phyloP scores from a whole-genome alignment of 805 yeast species.

The Lipomyces yamadae region DNA sequence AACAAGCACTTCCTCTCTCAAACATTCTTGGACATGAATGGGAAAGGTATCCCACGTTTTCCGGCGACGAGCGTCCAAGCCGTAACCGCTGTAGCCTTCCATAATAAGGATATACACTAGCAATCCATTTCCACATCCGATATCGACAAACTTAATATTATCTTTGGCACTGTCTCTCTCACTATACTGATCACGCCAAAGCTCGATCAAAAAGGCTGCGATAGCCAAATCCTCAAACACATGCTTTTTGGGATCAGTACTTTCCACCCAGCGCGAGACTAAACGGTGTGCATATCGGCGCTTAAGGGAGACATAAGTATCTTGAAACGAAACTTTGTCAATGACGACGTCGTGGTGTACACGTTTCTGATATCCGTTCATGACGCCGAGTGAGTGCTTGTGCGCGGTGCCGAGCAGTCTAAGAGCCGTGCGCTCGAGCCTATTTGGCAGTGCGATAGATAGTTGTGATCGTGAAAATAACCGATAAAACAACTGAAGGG shows the following conservation, averaged over 20 bases:
- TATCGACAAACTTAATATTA: slow-evolving; percentile 64
- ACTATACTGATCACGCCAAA: slow-evolving; percentile 73
- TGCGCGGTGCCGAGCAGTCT: slow-evolving; percentile 76
- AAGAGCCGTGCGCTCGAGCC: slow-evolving; percentile 81
- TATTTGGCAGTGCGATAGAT: slow-evolving; percentile 45
- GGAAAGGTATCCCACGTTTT: slow-evolving; percentile 88
- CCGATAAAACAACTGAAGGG: slow-evolving; percentile 21
- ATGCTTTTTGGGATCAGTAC: slow-evolving; percentile 92
- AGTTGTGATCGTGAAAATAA: background rate
- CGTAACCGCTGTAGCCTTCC: slow-evolving; percentile 84
- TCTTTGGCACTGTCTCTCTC: background rate
- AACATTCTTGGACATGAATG: slow-evolving; percentile 56
- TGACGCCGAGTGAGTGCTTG: slow-evolving; percentile 83
- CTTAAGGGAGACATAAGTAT: slow-evolving; percentile 76
- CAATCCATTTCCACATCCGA: slow-evolving; percentile 95
- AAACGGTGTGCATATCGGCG: slow-evolving; percentile 76
- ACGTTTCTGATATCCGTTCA: slow-evolving; percentile 82
- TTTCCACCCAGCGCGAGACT: slow-evolving; percentile 87
- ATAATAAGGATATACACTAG: slow-evolving; percentile 70
- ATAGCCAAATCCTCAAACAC: slow-evolving; percentile 96
- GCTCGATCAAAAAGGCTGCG: slow-evolving; percentile 88
- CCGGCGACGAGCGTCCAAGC: slow-evolving; percentile 87
- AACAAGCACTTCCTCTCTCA: slow-evolving; percentile 80
- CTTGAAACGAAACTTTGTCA: slow-evolving; percentile 79
- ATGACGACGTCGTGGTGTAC: slow-evolving; percentile 89